Percentiles rank a stretch among this genome's conserved stretches.
Evolutionary conservation across 257 asterid genomes (phyloP).

Genomic region (Mentha longifolia): DNA sequence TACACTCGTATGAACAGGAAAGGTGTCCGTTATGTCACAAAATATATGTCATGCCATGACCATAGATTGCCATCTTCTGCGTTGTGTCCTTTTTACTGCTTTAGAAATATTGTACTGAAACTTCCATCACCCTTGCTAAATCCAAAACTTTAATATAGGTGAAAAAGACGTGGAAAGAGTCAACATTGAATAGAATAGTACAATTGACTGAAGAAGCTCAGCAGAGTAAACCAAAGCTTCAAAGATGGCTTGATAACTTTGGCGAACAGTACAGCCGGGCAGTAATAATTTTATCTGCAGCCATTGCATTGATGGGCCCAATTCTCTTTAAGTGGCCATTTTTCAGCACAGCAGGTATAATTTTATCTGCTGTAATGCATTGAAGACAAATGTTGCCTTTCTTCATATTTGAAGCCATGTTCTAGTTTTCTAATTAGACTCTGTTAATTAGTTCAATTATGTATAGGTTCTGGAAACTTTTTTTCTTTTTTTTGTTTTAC

Average conservation of each 20-base stretch:
- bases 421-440: slow-evolving; percentile 8
- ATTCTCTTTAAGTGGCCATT: slow-evolving; percentile 92
- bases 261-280: slow-evolving; percentile 93
- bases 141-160: slow-evolving; percentile 55
- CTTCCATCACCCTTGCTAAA: slow-evolving; percentile 28
- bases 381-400: slow-evolving; percentile 10
- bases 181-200: slow-evolving; percentile 86
- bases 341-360: slow-evolving; percentile 85
- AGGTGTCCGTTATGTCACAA: neutral
- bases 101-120: slow-evolving; percentile 1
- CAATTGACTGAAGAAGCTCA: slow-evolving; percentile 98
- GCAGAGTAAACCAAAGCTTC: slow-evolving; percentile 93
- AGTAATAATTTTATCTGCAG: slow-evolving; percentile 74
- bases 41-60: slow-evolving; percentile 20
- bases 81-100: slow-evolving; percentile 15
- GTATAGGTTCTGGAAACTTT: neutral
- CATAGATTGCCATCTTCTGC: slow-evolving; percentile 21
- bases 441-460: neutral
- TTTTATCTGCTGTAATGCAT: slow-evolving; percentile 2
- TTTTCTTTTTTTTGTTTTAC: slow-evolving; percentile 5
- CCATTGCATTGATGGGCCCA: slow-evolving; percentile 89
- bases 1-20: slow-evolving; percentile 1
- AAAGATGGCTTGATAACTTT: slow-evolving; percentile 96
- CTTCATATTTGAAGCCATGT: slow-evolving; percentile 1
- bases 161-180: slow-evolving; percentile 94